Evolutionary conservation across 2,329 filamentous ascomycete species (phyloP).

Genomic region (Clonostachys rosea): DNA sequence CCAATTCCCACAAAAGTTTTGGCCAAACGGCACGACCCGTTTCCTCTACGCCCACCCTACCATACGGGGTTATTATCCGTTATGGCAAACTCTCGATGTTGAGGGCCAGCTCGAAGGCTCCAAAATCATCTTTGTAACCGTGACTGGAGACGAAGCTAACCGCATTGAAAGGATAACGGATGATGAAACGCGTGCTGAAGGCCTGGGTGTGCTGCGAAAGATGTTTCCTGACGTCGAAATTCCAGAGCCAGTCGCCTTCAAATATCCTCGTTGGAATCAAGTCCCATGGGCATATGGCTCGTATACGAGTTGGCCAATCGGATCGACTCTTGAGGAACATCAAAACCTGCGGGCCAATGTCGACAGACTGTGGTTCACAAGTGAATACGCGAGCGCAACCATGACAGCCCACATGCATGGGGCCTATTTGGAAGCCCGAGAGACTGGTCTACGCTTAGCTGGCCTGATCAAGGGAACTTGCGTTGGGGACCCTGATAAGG

Average conservation of each 20-base stretch:
- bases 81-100: no score
- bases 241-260: constrained; percentile 55
- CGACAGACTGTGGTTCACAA: constrained; percentile 57
- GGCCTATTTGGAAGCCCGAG: constrained; percentile 51
- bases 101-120: constrained; percentile 55
- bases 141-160: constrained; percentile 51
- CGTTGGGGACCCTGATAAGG: no score
- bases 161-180: constrained; percentile 55
- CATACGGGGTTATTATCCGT: no score
- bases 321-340: constrained; percentile 59
- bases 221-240: constrained; percentile 57
- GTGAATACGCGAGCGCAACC: constrained; percentile 56
- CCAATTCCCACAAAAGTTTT: constrained; percentile 67
- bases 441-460: constrained; percentile 38
- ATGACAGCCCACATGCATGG: constrained; percentile 65
- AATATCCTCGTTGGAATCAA: constrained; percentile 42
- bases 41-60: no score
- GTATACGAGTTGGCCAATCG: constrained; percentile 65
- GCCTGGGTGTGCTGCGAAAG: constrained; percentile 48
- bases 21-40: constrained; percentile 39
- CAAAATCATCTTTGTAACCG: constrained; percentile 62
- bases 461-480: constrained; percentile 16
- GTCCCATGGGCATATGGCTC: constrained; percentile 48
- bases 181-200: constrained; percentile 50
- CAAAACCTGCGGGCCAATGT: constrained; percentile 65